phyloP scores from a whole-genome alignment of 2,329 filamentous ascomycete species.

The Myrmaecium sp. region DNA sequence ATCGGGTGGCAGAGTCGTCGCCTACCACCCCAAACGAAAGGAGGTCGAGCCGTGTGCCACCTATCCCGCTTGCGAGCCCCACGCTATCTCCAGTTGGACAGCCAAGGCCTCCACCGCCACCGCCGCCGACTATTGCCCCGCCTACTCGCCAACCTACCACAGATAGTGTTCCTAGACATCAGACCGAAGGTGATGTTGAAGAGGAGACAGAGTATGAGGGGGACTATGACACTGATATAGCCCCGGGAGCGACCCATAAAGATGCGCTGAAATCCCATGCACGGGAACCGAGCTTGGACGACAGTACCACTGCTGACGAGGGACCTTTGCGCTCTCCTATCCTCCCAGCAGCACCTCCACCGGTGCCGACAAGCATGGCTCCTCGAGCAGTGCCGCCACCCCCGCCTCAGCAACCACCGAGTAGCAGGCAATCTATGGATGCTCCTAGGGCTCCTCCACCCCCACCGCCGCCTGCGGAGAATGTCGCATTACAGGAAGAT shows the following conservation, averaged over 20 bases:
- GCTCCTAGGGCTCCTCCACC: constrained; percentile 54
- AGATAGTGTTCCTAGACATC: constrained; percentile 12
- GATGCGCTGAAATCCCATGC: constrained; percentile 75
- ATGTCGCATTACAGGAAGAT: constrained; percentile 12
- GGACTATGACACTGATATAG: constrained; percentile 95
- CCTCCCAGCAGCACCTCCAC: constrained; percentile 16
- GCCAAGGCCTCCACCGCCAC: constrained; percentile 29
- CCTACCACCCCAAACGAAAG: constrained; percentile 14
- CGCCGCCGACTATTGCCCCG: constrained; percentile 24
- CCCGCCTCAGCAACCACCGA: constrained; percentile 33
- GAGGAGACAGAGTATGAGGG: constrained; percentile 91
- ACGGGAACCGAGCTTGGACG: constrained; percentile 60
- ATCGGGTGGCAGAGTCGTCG: constrained; percentile 14
- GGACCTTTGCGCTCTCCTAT: constrained; percentile 29
- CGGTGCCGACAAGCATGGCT: constrained; percentile 15
- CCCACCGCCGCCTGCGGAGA: constrained; percentile 49
- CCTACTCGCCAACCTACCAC: constrained; percentile 19
- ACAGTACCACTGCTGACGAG: constrained; percentile 39
- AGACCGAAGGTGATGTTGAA: constrained; percentile 45
- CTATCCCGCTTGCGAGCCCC: constrained; percentile 35
- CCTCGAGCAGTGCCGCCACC: constrained; percentile 35
- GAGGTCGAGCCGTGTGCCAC: constrained; percentile 28
- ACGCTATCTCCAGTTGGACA: constrained; percentile 13
- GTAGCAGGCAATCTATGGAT: constrained; percentile 49
- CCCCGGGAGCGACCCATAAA: constrained; percentile 81